Conservation (phyloP, 305 asterid species). For the Fraxinus sp. region DNA sequence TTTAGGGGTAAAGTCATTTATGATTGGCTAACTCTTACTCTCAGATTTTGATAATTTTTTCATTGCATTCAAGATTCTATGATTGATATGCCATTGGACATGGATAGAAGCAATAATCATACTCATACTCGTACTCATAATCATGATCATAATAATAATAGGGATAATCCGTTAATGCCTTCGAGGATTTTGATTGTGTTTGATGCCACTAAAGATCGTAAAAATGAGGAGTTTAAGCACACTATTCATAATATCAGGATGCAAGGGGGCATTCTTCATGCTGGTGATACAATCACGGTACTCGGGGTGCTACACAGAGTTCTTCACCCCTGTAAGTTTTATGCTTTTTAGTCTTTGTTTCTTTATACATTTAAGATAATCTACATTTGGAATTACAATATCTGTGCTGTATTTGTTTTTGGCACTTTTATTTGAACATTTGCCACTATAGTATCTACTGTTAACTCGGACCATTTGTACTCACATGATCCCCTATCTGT, state of each 20-base stretch:
- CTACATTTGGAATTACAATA: not conserved
- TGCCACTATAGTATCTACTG: not conserved
- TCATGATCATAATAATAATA: not conserved
- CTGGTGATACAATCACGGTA: slow-evolving; percentile 57
- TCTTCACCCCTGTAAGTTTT: slow-evolving; percentile 64
- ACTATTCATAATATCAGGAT: slow-evolving; percentile 39
- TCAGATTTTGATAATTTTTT: slow-evolving; percentile 15
- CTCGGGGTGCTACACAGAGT: slow-evolving; percentile 65
- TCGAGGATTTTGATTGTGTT: slow-evolving; percentile 51
- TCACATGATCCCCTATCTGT: not conserved
- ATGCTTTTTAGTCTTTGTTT: not conserved
- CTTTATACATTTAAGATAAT: not conserved
- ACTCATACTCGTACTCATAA: not conserved
- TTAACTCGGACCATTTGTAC: not conserved
- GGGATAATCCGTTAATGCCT: slow-evolving; percentile 29
- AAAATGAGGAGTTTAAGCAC: slow-evolving; percentile 40
- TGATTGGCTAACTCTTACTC: slow-evolving; percentile 19
- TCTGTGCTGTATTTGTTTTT: not conserved
- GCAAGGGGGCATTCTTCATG: slow-evolving; percentile 53
- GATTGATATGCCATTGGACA: slow-evolving; percentile 19
- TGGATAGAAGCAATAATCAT: slow-evolving; percentile 21
- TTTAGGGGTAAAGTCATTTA: not conserved
- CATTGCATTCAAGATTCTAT: not conserved
- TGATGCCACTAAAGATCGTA: slow-evolving; percentile 66
- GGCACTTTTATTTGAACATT: not conserved